Evolutionary conservation across 2,329 filamentous ascomycete species (phyloP), one percentile per base, ranked within the genome.

Genomic region (Fusarium agapanthi): DNA sequence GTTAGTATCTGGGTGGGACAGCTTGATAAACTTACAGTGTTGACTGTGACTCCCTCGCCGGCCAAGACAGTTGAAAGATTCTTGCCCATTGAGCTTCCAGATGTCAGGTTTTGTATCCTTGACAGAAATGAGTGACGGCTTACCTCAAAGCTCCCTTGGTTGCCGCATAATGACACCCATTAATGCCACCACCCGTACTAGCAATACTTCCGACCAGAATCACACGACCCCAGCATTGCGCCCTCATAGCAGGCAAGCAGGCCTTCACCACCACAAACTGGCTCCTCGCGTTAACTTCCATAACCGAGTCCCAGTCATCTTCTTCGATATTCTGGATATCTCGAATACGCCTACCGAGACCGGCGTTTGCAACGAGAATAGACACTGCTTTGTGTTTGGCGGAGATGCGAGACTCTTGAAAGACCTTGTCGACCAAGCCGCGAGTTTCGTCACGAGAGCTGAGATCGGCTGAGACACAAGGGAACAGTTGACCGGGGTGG

Each of bases 271-370:
- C 75, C 11, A 81, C 79, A 45, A 82, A 81, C 47, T 81, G 80
- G 53, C 80, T 80, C 14, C 80, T 68, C 1, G 78, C 43, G 51
- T 82, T 81, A 37, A 82, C 76, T 38, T 81, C 80, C 73, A 82
- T 78, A 38, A 81, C 74, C 35, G 78, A 69, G 61, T 82, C 81
- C 80, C 81, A 82, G 47, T 81, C 80, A 11, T 81, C 79, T 57
- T 82, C 81, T 44, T 69, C 72, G 12, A 82, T 81, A 15, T 82
- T 75, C 4, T 72, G 66, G 8, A 79, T 68, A 28, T 82, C 80
- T 5, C 81, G 76, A 22, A 82, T 81, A 1, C 81, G 77, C 13
- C 73, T 79, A 0, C 80, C 80, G 0, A 80, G 55, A 1, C 80
- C 81, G 1, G 80, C 80, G 24, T 81, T 81, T 5, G 80, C 79